Base-by-base conservation (phyloP, 2,329 filamentous ascomycete genomes). In the Neurospora sp. region DNA sequence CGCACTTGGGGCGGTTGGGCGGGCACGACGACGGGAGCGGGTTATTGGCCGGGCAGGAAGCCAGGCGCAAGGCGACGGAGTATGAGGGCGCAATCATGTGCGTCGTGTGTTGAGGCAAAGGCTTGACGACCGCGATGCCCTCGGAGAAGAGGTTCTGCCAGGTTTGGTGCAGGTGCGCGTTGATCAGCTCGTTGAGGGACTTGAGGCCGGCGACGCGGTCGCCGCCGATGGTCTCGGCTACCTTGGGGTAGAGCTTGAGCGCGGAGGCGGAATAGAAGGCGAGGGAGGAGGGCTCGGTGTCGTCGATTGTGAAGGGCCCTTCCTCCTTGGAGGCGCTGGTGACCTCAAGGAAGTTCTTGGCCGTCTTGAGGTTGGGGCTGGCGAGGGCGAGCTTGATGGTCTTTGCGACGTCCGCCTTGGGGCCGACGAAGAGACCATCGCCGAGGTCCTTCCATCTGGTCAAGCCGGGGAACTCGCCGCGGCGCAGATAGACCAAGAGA, bases 11-110 rank as follows among this genome's bases (percentile, higher is more conserved):
- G 33, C 85, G 80, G 78, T 97, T 97, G 0, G 95, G 95, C 11
- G 95, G 95, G 77, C 95, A 98, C 1, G 91, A 92, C 0, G 87
- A 82, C 4, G 91, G 90, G 69, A 93, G 82, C 0, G 93, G 92
- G 0, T 89, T 90, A 0, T 89, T 90, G 17, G 87, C 82, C 0
- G 92, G 87, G 78, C 96, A 99, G 75, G 89, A 84, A 0, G 89
- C 87, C 5, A 99, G 87, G 69, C 91, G 89, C 38, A 87, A 84
- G 3, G 93, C 95, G 38, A 98, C 85, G 62, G 90, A 85, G 69
- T 90, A 81, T 3, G 91, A 91, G 42, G 90, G 89, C 69, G 87
- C 84, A 67, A 93, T 85, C 75, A 97, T 84, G 17, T 88, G 85
- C 1, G 91, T 91, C 46, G 91, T 95, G 78, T 93, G 89, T 68